These are phyloP conservation scores for Hemileccinum rubropunctum DNA, from an alignment of 768 basidiomycete genomes.

Conservation along the genomic window DNA sequence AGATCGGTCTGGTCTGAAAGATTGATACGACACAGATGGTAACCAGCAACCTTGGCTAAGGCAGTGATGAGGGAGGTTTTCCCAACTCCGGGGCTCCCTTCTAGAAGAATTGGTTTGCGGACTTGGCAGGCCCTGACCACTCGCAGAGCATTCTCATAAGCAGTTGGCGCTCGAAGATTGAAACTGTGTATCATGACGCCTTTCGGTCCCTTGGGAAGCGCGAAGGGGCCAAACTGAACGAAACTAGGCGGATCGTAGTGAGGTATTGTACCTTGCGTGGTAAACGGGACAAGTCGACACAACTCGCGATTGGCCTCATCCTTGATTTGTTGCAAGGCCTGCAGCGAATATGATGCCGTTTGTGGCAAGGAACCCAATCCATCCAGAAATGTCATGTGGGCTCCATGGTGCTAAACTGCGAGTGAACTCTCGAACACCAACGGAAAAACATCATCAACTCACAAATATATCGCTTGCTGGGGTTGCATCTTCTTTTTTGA, in stretches of 20 bases:
- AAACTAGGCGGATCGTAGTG: conserved; percentile 33
- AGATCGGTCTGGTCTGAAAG: conserved; percentile 98
- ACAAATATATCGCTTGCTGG: conserved; percentile 63
- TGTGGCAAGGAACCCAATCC: conserved; percentile 81
- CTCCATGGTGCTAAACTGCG: conserved; percentile 75
- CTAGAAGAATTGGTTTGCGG: conserved; percentile 86
- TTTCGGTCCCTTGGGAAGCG: conserved; percentile 57
- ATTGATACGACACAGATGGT: conserved; percentile 88
- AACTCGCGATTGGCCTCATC: conserved; percentile 54
- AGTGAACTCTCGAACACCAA: conserved; percentile 10
- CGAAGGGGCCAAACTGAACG: conserved; percentile 72
- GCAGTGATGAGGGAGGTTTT: conserved; percentile 94
- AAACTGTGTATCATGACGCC: conserved; percentile 46
- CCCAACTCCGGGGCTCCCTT: conserved; percentile 97
- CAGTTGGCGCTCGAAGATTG: conserved; percentile 87
- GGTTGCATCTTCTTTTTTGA: conserved; percentile 32
- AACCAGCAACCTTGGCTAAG: conserved; percentile 75
- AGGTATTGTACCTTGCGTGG: conserved; percentile 20
- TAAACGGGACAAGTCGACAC: conserved; percentile 51
- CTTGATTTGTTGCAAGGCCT: conserved; percentile 60
- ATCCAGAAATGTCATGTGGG: conserved; percentile 89
- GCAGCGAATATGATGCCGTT: conserved; percentile 57
- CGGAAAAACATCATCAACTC: conserved; percentile 26
- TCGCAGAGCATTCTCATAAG: conserved; percentile 82
- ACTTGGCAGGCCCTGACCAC: conserved; percentile 89